These are phyloP conservation scores for Ceratocystis papillata DNA, from an alignment of 2,329 filamentous ascomycete genomes.

Conservation along the genomic window DNA sequence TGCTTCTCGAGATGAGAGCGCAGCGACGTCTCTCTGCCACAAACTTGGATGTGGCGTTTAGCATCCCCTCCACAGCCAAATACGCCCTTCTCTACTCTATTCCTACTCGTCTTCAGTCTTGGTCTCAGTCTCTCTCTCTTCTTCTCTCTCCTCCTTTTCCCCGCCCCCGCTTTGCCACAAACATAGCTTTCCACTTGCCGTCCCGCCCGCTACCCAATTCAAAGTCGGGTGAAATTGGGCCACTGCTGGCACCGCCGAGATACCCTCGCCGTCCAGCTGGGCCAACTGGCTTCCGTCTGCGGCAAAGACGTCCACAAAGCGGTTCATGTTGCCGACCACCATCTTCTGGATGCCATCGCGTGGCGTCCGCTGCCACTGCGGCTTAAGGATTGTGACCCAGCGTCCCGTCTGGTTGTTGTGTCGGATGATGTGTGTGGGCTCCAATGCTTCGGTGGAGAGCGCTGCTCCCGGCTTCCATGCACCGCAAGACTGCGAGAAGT, in stretches of 20 bases:
- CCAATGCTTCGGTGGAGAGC: conserved; percentile 52
- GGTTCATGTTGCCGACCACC: conserved; percentile 92
- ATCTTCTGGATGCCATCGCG: conserved; percentile 74
- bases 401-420: conserved; percentile 96
- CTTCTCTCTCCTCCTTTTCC: neutral
- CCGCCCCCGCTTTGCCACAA: conserved; percentile 48
- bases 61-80: neutral
- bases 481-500: conserved; percentile 51
- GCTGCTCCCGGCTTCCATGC: conserved; percentile 48
- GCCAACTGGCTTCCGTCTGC: conserved; percentile 75
- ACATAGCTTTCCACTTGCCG: conserved; percentile 81
- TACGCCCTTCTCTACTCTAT: neutral
- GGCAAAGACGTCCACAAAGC: conserved; percentile 86
- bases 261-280: conserved; percentile 76
- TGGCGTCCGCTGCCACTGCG: conserved; percentile 76
- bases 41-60: neutral
- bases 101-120: neutral
- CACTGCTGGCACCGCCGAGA: conserved; percentile 89
- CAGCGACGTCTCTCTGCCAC: too few relatives aligned
- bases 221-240: conserved; percentile 77
- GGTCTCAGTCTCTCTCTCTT: neutral
- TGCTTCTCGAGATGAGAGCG: too few relatives aligned
- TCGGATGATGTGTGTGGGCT: conserved; percentile 55
- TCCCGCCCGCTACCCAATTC: conserved; percentile 90
- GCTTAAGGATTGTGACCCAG: conserved; percentile 78